phyloP scores from a whole-genome alignment of 306 rosid genomes.

The Citrullus mucosospermus region DNA sequence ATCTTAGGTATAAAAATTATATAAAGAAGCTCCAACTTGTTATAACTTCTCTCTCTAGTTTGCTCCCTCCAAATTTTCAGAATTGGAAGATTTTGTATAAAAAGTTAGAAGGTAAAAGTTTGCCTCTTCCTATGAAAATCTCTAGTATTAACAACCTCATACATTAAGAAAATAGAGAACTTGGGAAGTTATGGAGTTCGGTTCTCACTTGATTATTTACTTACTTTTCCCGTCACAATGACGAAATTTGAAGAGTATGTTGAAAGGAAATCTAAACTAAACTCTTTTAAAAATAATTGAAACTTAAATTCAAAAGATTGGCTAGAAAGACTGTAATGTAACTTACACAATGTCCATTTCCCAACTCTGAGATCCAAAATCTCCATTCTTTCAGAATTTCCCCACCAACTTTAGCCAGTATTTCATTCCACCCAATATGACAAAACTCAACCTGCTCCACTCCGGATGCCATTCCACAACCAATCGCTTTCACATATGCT shows the following conservation, averaged over 20 bases:
- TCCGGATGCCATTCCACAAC: conserved; percentile 52
- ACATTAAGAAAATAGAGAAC: neutral
- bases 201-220: neutral
- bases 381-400: conserved; percentile 48
- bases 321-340: neutral
- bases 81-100: neutral
- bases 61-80: neutral
- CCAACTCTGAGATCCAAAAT: conserved; percentile 61
- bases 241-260: neutral
- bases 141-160: neutral
- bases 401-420: conserved; percentile 42
- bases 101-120: neutral
- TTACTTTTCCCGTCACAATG: neutral
- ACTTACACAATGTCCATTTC: conserved; percentile 56
- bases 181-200: neutral
- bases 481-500: conserved; percentile 79
- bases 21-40: neutral
- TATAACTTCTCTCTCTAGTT: neutral
- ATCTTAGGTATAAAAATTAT: neutral
- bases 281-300: too few species aligned
- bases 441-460: conserved; percentile 65
- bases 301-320: neutral
- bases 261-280: neutral
- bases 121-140: too few species aligned
- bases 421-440: conserved; percentile 44